Evolutionary conservation across 2,329 filamentous ascomycete species (phyloP), one percentile per base, ranked within the genome.

Genomic region (Aureobasidium melanogenum): DNA sequence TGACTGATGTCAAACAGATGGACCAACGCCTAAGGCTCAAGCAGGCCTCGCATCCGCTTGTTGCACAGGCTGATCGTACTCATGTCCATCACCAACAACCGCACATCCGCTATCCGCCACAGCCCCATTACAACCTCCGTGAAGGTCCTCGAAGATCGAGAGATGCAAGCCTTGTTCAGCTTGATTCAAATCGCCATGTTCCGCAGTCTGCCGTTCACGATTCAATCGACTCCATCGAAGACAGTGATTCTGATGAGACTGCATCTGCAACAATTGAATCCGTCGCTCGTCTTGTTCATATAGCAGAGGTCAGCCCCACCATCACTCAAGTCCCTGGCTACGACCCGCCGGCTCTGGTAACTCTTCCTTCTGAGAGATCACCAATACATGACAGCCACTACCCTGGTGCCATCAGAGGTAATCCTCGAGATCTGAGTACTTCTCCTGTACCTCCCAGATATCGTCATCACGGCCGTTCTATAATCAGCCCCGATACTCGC

Each of bases 1-100:
- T 64, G 26, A 63, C 66, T 28, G 71, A 73, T 60, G 62, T 71
- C 30, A 56, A 60, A 24, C 69, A 67, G 36, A 64, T 68, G 54
- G 64, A 71, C 5, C 56, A 63, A 19, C 62, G 67, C 47, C 63
- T 62, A 17, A 63, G 48, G 67, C 64, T 54, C 66, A 64, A 38
- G 30, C 56, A 46, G 59, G 58, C 46, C 60, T 51, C 6, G 43
- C 54, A 32, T 34, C 54, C 24, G 9, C 50, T 32, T 44, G 32
- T 41, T 30, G 41, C 48, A 30, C 62, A 60, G 15, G 52, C 57
- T 12, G 28, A 47, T 10, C 57, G 52, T 24, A 55, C 63, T 34
- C 54, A 68, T n/a, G 66, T 12, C 38, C 52, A 44, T 44, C 12
- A 22, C 41, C 54, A 57, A 57, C 41, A 66, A 14, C 59, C 70